Evolutionary conservation across 208 protist species (phyloP).

Genomic region (Crithidia sp.): DNA sequence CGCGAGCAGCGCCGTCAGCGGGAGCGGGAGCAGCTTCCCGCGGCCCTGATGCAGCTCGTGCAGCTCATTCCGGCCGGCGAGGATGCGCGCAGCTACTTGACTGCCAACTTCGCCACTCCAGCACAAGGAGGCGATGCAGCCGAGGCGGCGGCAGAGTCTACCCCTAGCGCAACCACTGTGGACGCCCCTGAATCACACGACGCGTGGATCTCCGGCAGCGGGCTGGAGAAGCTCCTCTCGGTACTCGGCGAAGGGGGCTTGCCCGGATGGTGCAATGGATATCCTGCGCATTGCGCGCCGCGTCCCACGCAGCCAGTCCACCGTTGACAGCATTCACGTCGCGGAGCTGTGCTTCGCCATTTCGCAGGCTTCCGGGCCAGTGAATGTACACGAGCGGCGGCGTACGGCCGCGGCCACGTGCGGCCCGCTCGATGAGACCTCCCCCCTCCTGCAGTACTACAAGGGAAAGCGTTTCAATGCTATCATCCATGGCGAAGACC

Average conservation of each 20-base stretch:
- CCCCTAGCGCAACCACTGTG: neutral
- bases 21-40: constrained; percentile 63
- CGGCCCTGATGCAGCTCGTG: constrained; percentile 54
- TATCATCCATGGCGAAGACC: constrained; percentile 50
- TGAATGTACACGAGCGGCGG: constrained; percentile 72
- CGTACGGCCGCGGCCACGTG: constrained; percentile 40
- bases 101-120: constrained; percentile 27
- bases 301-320: constrained; percentile 85
- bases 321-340: constrained; percentile 59
- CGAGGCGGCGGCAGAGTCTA: neutral
- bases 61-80: constrained; percentile 41
- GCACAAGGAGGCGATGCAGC: neutral
- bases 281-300: constrained; percentile 67
- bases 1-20: constrained; percentile 69
- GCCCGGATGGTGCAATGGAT: constrained; percentile 55
- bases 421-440: constrained; percentile 55
- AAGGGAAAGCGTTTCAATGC: constrained; percentile 64
- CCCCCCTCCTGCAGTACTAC: constrained; percentile 83
- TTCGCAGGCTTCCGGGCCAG: constrained; percentile 61
- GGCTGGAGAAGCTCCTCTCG: constrained; percentile 55
- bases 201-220: constrained; percentile 54
- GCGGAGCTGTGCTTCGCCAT: constrained; percentile 89
- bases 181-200: constrained; percentile 17
- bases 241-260: constrained; percentile 58
- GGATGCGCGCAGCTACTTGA: constrained; percentile 58